These are phyloP conservation scores for Sphagnum fallax DNA, from an alignment of 228 moss, liverwort and hornwort genomes.

Conservation along the genomic window DNA sequence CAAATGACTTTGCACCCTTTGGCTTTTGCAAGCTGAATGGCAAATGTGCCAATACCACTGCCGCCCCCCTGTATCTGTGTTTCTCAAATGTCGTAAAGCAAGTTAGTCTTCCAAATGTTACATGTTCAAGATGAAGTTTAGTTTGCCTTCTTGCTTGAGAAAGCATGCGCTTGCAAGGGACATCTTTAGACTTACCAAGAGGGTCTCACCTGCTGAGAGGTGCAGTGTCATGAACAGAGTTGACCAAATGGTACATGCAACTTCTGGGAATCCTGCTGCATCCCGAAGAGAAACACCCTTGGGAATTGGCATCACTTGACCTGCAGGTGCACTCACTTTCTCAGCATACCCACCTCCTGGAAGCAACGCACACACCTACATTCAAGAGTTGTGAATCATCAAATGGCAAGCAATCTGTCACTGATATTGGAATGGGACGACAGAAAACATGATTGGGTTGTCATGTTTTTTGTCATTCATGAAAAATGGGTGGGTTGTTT, in stretches of 20 bases:
- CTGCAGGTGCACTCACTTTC: conserved; percentile 42
- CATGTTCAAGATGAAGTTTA: background rate
- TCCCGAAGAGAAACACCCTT: conserved; percentile 49
- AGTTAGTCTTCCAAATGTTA: background rate
- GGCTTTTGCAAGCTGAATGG: conserved; percentile 52
- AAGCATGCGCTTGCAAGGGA: too few relatives aligned
- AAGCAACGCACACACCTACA: conserved; percentile 70
- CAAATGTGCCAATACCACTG: conserved; percentile 43
- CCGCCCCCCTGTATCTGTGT: conserved; percentile 38
- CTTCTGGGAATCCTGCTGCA: conserved; percentile 70
- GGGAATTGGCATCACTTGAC: conserved; percentile 63
- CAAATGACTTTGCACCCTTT: conserved; percentile 47
- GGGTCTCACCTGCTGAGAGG: conserved; percentile 32
- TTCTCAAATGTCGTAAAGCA: background rate
- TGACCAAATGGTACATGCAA: conserved; percentile 64
- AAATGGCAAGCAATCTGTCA: too few relatives aligned
- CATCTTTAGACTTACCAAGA: conserved; percentile 19
- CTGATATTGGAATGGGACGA: too few relatives aligned
- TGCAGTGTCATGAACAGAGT: conserved; percentile 43
- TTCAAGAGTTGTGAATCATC: background rate
- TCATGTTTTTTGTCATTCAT: too few relatives aligned
- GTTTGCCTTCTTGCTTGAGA: too few relatives aligned
- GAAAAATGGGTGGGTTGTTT: too few relatives aligned
- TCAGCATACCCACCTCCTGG: conserved; percentile 89
- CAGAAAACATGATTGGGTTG: too few relatives aligned